Evolutionary conservation across 306 rosid species (phyloP).

Genomic region (Quercus gilva): DNA sequence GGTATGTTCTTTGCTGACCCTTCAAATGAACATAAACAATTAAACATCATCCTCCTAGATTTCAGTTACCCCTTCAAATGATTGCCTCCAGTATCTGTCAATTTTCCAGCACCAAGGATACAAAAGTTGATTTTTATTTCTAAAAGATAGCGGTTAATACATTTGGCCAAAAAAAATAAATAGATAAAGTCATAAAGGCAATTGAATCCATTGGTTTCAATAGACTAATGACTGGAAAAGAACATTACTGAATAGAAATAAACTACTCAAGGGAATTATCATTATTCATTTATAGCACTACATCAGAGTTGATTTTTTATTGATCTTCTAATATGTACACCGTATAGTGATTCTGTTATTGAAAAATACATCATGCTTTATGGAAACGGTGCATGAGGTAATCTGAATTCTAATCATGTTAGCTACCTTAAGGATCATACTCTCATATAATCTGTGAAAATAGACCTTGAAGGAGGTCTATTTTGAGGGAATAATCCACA

Average conservation of each 20-base stretch:
- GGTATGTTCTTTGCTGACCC: background rate
- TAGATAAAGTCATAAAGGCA: no score
- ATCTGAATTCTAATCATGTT: slow-evolving; percentile 19
- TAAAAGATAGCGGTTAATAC: background rate
- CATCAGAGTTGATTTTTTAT: slow-evolving; percentile 17
- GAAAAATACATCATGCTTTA: slow-evolving; percentile 10
- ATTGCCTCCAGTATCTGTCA: background rate
- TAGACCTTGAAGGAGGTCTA: slow-evolving; percentile 3
- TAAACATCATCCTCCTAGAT: background rate
- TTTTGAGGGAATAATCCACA: slow-evolving; percentile 23
- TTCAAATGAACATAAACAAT: background rate
- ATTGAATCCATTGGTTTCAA: no score
- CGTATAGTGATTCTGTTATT: slow-evolving; percentile 14
- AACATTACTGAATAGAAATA: background rate
- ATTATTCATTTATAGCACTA: slow-evolving; percentile 19
- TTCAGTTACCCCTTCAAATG: background rate
- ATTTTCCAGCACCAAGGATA: background rate
- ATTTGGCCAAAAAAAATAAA: background rate
- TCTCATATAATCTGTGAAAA: slow-evolving; percentile 14
- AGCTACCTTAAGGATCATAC: slow-evolving; percentile 6
- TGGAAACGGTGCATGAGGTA: slow-evolving; percentile 7
- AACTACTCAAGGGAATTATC: background rate
- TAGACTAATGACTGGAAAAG: background rate
- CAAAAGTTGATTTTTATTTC: background rate
- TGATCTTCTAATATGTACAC: slow-evolving; percentile 26